Base-by-base conservation (phyloP, 2,329 filamentous ascomycete species). In the Venturia pyrina region DNA sequence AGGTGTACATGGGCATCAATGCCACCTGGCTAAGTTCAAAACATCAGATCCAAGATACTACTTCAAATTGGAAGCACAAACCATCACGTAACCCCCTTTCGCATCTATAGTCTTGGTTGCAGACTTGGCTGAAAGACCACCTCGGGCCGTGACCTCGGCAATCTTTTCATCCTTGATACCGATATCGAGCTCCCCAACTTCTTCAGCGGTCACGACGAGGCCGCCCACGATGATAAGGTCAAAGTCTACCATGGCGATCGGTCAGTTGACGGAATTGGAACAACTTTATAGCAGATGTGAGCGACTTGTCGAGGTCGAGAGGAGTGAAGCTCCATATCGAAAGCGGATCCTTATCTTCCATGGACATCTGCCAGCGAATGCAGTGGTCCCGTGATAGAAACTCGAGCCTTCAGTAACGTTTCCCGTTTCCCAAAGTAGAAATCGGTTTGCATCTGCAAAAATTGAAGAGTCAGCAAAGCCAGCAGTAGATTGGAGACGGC, bases 1-100 rank as follows among this genome's bases (percentile, higher is more conserved):
- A 80, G 74, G 71, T 80, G 79, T 28, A 81, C 78, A 69, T 82
- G 79, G 6, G 76, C 75, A 68, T 81, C 79, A 24, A 80, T 74
- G n/a, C 79, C 78, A 56, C 78, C 78, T 43, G 72, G 71, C 71
- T 71, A 46, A 2, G 32, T 17, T 28, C 24, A 10, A 15, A 57
- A 57, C 19, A 28, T 37, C 53, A 57, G 53, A 19, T 61, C 53
- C 24, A 28, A 13, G 48, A 50, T 68, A n/a, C 37, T 43, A 17
- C 1, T 37, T n/a, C n/a, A 24, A 15, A 41, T 65, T 61, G 59
- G 24, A 32, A 28, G 41, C 17, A 46, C 28, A 34, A 34, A 73
- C 70, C 73, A 77, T 80, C 7, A 81, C 77, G 71, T 78, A 79
- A n/a, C 74, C 79, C 7, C 78, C 78, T 69, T 78, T 70, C 17